Conservation (phyloP, 352 stramenopile species). For the Globisporangium radiosum region DNA sequence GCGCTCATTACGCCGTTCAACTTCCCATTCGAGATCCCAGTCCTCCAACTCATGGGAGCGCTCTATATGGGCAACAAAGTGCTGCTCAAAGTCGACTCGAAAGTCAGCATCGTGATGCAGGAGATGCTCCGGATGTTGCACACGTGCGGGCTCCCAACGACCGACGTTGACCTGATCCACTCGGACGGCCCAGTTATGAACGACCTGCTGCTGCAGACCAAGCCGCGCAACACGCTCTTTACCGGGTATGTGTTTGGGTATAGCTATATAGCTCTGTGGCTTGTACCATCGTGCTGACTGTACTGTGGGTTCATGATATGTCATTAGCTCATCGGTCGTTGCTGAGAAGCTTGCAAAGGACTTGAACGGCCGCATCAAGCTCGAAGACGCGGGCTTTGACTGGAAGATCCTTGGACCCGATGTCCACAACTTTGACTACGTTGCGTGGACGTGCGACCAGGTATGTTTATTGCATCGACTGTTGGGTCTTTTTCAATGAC, state of each 20-base stretch:
- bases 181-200: slow-evolving; percentile 93
- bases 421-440: slow-evolving; percentile 95
- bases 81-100: slow-evolving; percentile 92
- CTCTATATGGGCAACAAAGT: slow-evolving; percentile 99
- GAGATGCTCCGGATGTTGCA: slow-evolving; percentile 95
- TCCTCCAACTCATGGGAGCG: slow-evolving; percentile 98
- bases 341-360: slow-evolving; percentile 91
- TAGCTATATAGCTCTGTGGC: neutral
- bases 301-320: slow-evolving; percentile 1
- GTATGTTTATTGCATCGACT: slow-evolving; percentile 7
- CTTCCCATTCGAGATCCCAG: slow-evolving; percentile 97
- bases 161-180: slow-evolving; percentile 97
- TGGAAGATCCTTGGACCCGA: slow-evolving; percentile 98
- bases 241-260: slow-evolving; percentile 68
- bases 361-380: slow-evolving; percentile 89
- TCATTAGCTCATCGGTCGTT: slow-evolving; percentile 78
- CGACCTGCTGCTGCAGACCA: slow-evolving; percentile 90
- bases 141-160: slow-evolving; percentile 92
- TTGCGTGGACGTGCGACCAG: slow-evolving; percentile 97
- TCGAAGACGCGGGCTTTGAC: slow-evolving; percentile 98
- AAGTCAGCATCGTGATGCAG: slow-evolving; percentile 97
- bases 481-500: too few species aligned
- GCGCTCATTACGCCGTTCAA: slow-evolving; percentile 98
- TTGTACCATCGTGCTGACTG: neutral
- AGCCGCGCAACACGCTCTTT: slow-evolving; percentile 96